These are phyloP conservation scores for Mycena galericulata DNA, from an alignment of 768 basidiomycete species.

Conservation along the genomic window DNA sequence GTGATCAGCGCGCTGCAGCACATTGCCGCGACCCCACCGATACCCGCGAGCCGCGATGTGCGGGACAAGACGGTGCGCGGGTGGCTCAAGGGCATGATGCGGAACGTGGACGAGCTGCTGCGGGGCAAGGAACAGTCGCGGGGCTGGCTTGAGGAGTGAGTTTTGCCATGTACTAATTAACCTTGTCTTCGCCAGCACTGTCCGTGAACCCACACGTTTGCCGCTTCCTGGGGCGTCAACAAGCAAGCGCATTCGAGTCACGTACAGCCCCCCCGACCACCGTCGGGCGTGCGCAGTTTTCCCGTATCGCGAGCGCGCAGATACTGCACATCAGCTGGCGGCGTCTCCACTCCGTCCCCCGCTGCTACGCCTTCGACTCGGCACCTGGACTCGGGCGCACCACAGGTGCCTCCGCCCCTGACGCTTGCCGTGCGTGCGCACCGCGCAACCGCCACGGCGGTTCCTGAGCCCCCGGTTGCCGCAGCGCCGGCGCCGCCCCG, in stretches of 20 bases:
- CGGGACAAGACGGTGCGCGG: constrained; percentile 30
- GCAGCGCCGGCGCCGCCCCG: too few relatives aligned
- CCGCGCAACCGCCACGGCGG: constrained; percentile 34
- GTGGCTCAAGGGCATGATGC: constrained; percentile 28
- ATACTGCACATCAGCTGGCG: constrained; percentile 39
- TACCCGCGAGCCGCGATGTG: constrained; percentile 26
- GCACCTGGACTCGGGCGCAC: constrained; percentile 69
- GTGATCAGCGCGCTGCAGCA: constrained; percentile 9
- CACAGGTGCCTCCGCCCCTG: constrained; percentile 69
- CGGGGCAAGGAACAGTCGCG: background rate
- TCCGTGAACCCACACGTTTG: constrained; percentile 17
- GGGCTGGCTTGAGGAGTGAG: constrained; percentile 32
- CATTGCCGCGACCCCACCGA: constrained; percentile 17
- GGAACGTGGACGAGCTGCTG: constrained; percentile 24
- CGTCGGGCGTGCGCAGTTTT: background rate
- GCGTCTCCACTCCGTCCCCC: constrained; percentile 47
- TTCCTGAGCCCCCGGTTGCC: constrained; percentile 38
- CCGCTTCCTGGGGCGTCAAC: constrained; percentile 3
- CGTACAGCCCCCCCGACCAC: background rate
- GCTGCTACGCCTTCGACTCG: constrained; percentile 41
- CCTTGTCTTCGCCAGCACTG: constrained; percentile 17
- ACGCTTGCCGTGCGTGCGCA: constrained; percentile 22
- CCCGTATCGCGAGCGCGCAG: constrained; percentile 41
- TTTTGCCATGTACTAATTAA: constrained; percentile 5
- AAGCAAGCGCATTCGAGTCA: background rate